These are phyloP conservation scores for Priceomyces castillae DNA, from an alignment of 805 yeast species.

Conservation along the genomic window DNA sequence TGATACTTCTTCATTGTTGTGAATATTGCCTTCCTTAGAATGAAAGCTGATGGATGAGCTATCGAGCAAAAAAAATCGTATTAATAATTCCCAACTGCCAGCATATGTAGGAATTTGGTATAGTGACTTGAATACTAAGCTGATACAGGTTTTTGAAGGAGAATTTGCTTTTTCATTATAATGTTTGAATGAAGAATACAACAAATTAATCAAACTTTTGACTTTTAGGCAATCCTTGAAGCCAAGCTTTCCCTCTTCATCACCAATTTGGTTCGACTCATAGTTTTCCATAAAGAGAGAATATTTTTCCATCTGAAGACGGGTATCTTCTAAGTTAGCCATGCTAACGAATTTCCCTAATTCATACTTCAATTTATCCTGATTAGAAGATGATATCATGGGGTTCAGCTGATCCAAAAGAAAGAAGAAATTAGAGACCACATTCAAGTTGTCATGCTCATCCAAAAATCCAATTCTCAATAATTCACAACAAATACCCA, in stretches of 20 bases:
- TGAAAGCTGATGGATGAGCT: conserved; percentile 30
- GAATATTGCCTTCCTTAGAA: conserved; percentile 9
- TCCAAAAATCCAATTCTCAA: conserved; percentile 61
- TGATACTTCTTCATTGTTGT: conserved; percentile 20
- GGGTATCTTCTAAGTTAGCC: conserved; percentile 39
- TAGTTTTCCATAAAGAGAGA: conserved; percentile 28
- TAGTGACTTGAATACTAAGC: conserved; percentile 29
- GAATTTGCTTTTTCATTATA: conserved; percentile 2
- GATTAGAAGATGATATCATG: conserved; percentile 9
- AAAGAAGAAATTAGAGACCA: conserved; percentile 21
- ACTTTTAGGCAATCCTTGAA: conserved; percentile 20
- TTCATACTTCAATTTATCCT: conserved; percentile 38
- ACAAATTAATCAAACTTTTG: conserved; percentile 17
- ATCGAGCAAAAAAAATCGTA: conserved; percentile 45
- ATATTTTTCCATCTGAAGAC: conserved; percentile 35
- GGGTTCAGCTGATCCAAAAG: conserved; percentile 15
- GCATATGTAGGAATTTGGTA: conserved; percentile 32
- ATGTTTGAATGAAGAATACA: conserved; percentile 10
- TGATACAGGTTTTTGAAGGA: not conserved
- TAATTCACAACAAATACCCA: conserved; percentile 54
- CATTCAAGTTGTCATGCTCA: conserved; percentile 47
- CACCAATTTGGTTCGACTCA: conserved; percentile 22
- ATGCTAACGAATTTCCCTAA: conserved; percentile 53
- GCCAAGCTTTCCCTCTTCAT: conserved; percentile 16
- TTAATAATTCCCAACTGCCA: conserved; percentile 35